Evolutionary conservation across 176 grass and related monocot genomes (phyloP).

Genomic region (Eleusine coracana): DNA sequence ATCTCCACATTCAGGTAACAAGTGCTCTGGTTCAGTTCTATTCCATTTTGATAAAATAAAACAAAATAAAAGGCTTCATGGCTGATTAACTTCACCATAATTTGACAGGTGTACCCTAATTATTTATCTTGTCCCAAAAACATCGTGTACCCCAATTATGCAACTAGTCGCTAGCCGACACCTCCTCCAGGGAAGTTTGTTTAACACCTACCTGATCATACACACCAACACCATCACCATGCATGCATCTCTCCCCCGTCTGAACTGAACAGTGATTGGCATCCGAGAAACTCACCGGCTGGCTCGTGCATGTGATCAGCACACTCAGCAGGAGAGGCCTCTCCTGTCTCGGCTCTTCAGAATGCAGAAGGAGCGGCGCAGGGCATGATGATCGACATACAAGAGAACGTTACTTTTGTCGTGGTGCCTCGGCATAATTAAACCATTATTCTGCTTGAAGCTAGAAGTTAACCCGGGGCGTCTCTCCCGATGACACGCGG

Average conservation of each 20-base stretch:
- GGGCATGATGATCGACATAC: neutral
- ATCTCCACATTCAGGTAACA: neutral
- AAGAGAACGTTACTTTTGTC: neutral
- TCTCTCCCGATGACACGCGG: slow-evolving; percentile 24
- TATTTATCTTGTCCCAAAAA: neutral
- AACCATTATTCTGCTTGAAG: slow-evolving; percentile 1
- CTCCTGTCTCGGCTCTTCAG: neutral
- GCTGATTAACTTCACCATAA: neutral
- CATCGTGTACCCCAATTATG: neutral
- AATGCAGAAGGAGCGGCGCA: slow-evolving; percentile 15
- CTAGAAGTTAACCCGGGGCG: neutral
- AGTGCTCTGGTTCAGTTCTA: neutral
- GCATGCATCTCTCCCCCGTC: neutral
- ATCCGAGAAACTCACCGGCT: slow-evolving; percentile 21
- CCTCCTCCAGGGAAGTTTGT: neutral
- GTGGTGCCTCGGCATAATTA: neutral
- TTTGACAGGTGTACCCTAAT: neutral
- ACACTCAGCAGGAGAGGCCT: neutral
- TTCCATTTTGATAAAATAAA: neutral
- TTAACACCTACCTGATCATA: slow-evolving; percentile 6
- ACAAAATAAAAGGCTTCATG: neutral
- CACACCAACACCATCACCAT: neutral
- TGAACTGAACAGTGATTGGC: neutral
- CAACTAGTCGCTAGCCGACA: slow-evolving; percentile 13
- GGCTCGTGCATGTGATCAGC: slow-evolving; percentile 26